Evolutionary conservation across 441 rosid genomes (phyloP).

Genomic region (Bocquillonia castaneifolia): DNA sequence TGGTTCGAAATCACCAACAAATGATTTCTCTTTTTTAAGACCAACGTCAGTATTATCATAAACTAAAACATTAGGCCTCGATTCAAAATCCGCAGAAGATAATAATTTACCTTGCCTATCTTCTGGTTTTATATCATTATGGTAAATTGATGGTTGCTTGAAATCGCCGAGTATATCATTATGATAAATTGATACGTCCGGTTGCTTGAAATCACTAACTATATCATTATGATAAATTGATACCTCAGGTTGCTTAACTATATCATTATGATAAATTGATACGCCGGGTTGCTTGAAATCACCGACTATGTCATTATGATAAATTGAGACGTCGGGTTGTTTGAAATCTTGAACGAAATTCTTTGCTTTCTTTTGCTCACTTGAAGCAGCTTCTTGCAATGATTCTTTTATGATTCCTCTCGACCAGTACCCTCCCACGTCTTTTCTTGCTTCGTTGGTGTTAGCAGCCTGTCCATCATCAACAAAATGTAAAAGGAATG

Average conservation of each 20-base stretch:
- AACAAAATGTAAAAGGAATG: neutral
- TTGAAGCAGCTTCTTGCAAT: slow-evolving; percentile 23
- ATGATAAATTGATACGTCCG: neutral
- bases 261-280: too few relatives aligned
- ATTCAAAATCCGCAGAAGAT: slow-evolving; percentile 8
- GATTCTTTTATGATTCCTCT: slow-evolving; percentile 23
- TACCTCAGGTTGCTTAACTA: neutral
- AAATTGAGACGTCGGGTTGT: too few relatives aligned
- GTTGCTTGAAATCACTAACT: slow-evolving; percentile 12
- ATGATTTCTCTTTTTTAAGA: neutral
- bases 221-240: too few relatives aligned
- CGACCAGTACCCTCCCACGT: slow-evolving; percentile 29
- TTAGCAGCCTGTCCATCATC: slow-evolving; percentile 22
- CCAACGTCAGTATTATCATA: neutral
- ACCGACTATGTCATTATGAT: too few relatives aligned
- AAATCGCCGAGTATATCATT: too few relatives aligned
- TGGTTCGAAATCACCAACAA: slow-evolving; percentile 11
- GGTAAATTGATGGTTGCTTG: too few relatives aligned
- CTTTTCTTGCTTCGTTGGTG: slow-evolving; percentile 29
- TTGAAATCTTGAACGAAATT: too few relatives aligned
- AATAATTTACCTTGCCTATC: neutral
- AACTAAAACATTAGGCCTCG: neutral
- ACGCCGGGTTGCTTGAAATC: too few relatives aligned
- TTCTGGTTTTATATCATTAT: neutral
- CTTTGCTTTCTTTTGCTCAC: neutral